Base-by-base conservation (phyloP, 805 yeast species). In the Suhomyces sp. region DNA sequence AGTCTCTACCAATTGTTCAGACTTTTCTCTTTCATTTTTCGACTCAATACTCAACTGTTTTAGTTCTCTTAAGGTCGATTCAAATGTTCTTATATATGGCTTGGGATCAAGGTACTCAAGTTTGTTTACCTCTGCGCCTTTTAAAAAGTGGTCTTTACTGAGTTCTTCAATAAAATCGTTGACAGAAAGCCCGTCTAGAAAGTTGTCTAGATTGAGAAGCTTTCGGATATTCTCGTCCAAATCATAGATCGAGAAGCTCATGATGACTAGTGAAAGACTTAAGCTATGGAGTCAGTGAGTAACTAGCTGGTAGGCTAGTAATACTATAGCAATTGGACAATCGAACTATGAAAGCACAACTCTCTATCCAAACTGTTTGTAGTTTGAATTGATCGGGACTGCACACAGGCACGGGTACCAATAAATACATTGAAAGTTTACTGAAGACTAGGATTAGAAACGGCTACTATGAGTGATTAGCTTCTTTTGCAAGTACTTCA, bases 51-150 rank as follows among this genome's bases (percentile, higher is more conserved):
- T 78, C 44, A 94, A 70, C 48, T 76, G 76, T 60, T 83, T 81
- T 57, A 93, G 73, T 62, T 90, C 93, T 46, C 84, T 78, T 45
- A 91, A 73, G 2, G 94, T 89, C 1, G 92, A 84, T 65, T 93
- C 97, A 67, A 94, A 92, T 0, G 97, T 90, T 59, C 97, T 81
- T 46, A 93, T 93, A 65, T 89, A 94, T 1, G 98, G 98, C 63
- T 90, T 90, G 1, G 98, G 97, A 63, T 94, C 97, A 51, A 90
- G 69, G 62, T 78, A 79, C 48, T 81, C 83, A 31, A 80, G 65
- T 42, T 79, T 74, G 53, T 80, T 78, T 27, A 77, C 81, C 55
- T 78, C 82, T 6, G 79, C 78, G 10, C 77, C 80, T 54, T 78
- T 76, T 27, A 74, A 60, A 13, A 81, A 74, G 57, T 87, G 88